These are phyloP conservation scores for Paramecium octaurelia DNA, from an alignment of 73 alveolate species.

Conservation along the genomic window DNA sequence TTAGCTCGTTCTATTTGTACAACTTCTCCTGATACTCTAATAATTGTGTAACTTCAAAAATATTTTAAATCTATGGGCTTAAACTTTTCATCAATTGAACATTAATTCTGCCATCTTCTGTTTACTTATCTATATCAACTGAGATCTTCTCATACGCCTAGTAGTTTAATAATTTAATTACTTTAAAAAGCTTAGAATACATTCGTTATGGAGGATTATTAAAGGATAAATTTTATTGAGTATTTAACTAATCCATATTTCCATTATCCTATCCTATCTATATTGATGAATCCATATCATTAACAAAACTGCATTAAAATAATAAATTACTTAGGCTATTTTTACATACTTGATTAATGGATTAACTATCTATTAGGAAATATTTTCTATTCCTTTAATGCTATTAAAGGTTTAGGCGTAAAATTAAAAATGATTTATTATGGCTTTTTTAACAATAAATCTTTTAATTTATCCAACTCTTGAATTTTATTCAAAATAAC, in stretches of 20 bases:
- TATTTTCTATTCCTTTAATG: neutral
- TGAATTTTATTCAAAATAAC: neutral
- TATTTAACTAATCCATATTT: neutral
- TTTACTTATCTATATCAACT: neutral
- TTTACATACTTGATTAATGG: no score
- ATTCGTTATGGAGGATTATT: neutral
- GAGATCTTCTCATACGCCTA: neutral
- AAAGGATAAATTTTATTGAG: neutral
- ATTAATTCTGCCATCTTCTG: neutral
- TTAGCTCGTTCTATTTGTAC: neutral
- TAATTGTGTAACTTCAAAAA: neutral
- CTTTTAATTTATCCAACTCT: conserved; percentile 11
- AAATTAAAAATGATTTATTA: conserved; percentile 16
- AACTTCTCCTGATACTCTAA: neutral
- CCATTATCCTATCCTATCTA: neutral
- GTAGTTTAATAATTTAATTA: neutral
- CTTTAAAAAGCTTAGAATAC: neutral
- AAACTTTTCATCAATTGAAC: neutral
- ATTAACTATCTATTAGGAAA: neutral
- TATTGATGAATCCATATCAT: neutral
- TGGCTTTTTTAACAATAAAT: neutral
- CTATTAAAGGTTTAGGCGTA: conserved; percentile 19
- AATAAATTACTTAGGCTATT: neutral
- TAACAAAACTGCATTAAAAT: neutral
- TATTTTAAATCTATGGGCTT: neutral